Evolutionary conservation across 2,329 filamentous ascomycete species (phyloP).

Genomic region (Exophiala bonariae): DNA sequence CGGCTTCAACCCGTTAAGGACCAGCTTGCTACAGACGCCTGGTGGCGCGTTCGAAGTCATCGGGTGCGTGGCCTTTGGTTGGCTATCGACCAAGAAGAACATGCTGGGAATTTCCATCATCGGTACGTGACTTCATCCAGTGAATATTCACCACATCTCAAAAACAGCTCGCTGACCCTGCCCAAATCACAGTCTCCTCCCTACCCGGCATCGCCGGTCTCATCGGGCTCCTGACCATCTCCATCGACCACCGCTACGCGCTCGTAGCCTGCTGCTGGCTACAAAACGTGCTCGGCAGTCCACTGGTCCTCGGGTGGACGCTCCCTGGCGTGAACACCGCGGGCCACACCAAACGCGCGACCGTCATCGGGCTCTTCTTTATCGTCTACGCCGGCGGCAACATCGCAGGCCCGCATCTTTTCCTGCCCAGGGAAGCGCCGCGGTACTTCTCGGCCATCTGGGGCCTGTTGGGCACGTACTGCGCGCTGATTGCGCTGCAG

Average conservation of each 20-base stretch:
- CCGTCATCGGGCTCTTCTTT: conserved; percentile 53
- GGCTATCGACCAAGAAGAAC: conserved; percentile 20
- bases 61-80: conserved; percentile 17
- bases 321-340: conserved; percentile 48
- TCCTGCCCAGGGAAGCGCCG: conserved; percentile 45
- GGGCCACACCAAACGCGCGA: conserved; percentile 54
- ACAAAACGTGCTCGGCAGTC: conserved; percentile 51
- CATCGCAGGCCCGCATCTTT: conserved; percentile 50
- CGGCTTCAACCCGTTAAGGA: conserved; percentile 38
- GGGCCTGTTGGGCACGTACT: conserved; percentile 45
- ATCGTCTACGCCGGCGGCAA: conserved; percentile 51
- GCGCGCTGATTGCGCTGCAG: conserved; percentile 40
- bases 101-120: conserved; percentile 16
- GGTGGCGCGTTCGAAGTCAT: conserved; percentile 36
- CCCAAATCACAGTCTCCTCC: conserved; percentile 17
- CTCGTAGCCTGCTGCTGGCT: conserved; percentile 57
- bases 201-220: conserved; percentile 43
- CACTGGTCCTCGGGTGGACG: conserved; percentile 55
- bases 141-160: too few species aligned
- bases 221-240: conserved; percentile 51
- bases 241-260: conserved; percentile 46
- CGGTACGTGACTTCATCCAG: conserved; percentile 8
- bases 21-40: conserved; percentile 37
- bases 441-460: conserved; percentile 47
- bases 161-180: too few species aligned